Evolutionary conservation across 805 yeast species (phyloP).

Genomic region (Zygoascus biomembranicola): DNA sequence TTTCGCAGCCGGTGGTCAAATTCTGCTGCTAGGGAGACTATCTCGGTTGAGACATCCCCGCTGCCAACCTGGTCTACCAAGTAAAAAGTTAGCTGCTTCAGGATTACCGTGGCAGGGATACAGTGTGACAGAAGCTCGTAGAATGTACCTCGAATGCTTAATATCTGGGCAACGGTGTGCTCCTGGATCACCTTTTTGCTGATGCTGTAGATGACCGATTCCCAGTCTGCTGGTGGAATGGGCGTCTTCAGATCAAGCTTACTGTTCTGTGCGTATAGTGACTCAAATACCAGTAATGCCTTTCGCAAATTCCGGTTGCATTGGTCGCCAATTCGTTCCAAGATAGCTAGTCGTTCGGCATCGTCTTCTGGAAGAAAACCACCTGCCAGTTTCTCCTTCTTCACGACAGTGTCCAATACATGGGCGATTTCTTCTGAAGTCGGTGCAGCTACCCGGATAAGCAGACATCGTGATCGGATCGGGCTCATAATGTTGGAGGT

Average conservation of each 20-base stretch:
- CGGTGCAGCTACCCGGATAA: conserved; percentile 87
- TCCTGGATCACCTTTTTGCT: conserved; percentile 52
- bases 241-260: conserved; percentile 32
- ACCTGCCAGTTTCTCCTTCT: conserved; percentile 40
- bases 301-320: conserved; percentile 69
- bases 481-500: conserved; percentile 91
- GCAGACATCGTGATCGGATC: conserved; percentile 82
- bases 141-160: conserved; percentile 50
- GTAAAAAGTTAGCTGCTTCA: conserved; percentile 46
- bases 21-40: conserved; percentile 52
- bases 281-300: conserved; percentile 72
- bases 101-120: conserved; percentile 77
- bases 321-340: conserved; percentile 44
- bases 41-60: conserved; percentile 19
- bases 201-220: conserved; percentile 59
- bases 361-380: conserved; percentile 27
- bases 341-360: conserved; percentile 36
- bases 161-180: conserved; percentile 46
- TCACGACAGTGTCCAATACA: conserved; percentile 49
- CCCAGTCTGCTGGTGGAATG: conserved; percentile 81
- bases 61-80: conserved; percentile 24
- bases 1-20: conserved; percentile 75
- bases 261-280: conserved; percentile 39
- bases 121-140: conserved; percentile 90
- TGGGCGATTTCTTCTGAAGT: conserved; percentile 44